Base-by-base conservation (phyloP, 306 rosid genomes). In the Sophora flavescens region DNA sequence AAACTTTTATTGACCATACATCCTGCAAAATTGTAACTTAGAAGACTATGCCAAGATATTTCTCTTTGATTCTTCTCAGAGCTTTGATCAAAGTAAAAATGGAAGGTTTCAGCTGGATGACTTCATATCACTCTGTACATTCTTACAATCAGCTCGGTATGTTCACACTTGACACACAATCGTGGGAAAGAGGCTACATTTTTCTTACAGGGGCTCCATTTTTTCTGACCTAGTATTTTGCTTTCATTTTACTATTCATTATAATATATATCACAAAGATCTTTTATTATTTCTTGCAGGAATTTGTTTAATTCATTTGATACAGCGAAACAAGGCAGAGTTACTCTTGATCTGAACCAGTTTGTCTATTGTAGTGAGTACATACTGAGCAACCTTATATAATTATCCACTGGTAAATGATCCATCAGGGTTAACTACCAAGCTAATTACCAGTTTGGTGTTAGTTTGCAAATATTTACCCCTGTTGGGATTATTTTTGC, bases 301-400 rank as follows among this genome's bases (percentile, higher is more conserved):
- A 93, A 88, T 85, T 59, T 93, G 84, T 93, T 93, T 78, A 86
- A 87, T 73, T 93, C 98, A 42, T 93, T 93, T 70, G 98, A 93
- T 75, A 86, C 93, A 15, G 84, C 98, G 0, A 91, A 89, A 85
- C 93, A 93, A 80, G 98, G 98, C 78, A 90, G 96, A 74, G 96
- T 91, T 75, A 78, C 96, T 36, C 90, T 93, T 59, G 98, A 93
- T 86, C 91, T 93, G 86, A 93, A 93, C 84, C 98, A 91, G 65
- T 93, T 93, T 85, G 87, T 91, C 71, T 93, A 87, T 74, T 93
- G 97, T 85, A 88, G 97, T 91, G 78, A 93, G 97, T 91, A 72
- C 72, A 69, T 57, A 60, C 41, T 50, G 61, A 65, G 33, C 64
- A 28, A 47, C 52, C 52, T 47, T 47, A 4, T 47, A 47, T 47